Percentiles rank a stretch among this genome's conserved stretches.
Conservation (phyloP, 83 land plant genomes). For the Picea mariana region DNA sequence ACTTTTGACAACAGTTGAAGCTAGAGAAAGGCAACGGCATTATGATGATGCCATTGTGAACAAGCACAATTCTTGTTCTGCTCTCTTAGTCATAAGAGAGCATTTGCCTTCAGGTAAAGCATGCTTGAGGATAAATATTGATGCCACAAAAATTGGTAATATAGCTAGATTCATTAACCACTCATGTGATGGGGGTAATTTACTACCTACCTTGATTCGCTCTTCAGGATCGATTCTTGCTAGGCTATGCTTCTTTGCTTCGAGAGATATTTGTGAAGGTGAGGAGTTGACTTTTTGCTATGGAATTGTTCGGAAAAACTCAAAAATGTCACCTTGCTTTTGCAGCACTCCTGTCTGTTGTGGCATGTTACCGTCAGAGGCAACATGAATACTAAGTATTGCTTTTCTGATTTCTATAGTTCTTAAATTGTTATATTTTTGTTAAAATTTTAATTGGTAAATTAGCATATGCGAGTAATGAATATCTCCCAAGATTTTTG, state of each 20-base stretch:
- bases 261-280: slow-evolving; percentile 60
- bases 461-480: too few species aligned
- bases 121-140: slow-evolving; percentile 82
- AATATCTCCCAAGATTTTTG: too few species aligned
- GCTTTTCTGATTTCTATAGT: too few species aligned
- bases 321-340: slow-evolving; percentile 48
- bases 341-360: slow-evolving; percentile 70
- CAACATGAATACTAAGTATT: slow-evolving; percentile 33
- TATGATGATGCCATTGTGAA: slow-evolving; percentile 50
- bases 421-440: too few species aligned
- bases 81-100: slow-evolving; percentile 85
- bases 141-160: slow-evolving; percentile 87
- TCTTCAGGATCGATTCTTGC: slow-evolving; percentile 75
- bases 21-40: slow-evolving; percentile 55
- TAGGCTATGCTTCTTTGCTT: slow-evolving; percentile 79
- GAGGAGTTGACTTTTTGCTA: slow-evolving; percentile 91
- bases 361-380: slow-evolving; percentile 81
- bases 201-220: slow-evolving; percentile 54
- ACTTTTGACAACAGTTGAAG: slow-evolving; percentile 73
- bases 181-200: slow-evolving; percentile 93
- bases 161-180: slow-evolving; percentile 93
- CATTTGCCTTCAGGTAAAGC: slow-evolving; percentile 87
- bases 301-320: slow-evolving; percentile 42
- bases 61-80: slow-evolving; percentile 31
- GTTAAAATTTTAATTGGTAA: too few species aligned